Evolutionary conservation across 1,284 basidiomycete species (phyloP).

Genomic region (Megacollybia platyphylla): DNA sequence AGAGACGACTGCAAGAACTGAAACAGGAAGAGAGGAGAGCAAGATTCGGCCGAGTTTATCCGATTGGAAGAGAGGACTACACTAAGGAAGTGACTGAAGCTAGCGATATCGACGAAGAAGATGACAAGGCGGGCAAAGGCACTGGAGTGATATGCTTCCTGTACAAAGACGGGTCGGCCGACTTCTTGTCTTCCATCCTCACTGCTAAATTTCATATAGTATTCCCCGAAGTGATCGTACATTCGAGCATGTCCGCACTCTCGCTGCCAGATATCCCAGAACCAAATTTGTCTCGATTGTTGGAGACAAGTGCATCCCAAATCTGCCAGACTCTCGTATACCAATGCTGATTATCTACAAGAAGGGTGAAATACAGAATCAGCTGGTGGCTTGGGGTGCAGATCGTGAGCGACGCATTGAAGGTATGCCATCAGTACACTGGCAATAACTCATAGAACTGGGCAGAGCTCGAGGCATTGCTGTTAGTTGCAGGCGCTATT

Average conservation of each 20-base stretch:
- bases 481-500: conserved; percentile 50
- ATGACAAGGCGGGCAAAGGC: conserved; percentile 51
- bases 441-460: conserved; percentile 2
- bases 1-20: conserved; percentile 60
- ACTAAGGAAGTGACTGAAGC: conserved; percentile 92
- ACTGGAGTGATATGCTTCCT: conserved; percentile 84
- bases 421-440: conserved; percentile 41
- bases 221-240: conserved; percentile 72
- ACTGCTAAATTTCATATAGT: conserved; percentile 23
- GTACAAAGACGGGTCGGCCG: conserved; percentile 73
- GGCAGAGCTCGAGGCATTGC: conserved; percentile 58
- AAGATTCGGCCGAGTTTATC: conserved; percentile 79
- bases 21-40: conserved; percentile 47
- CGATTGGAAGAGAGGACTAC: conserved; percentile 89
- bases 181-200: background rate
- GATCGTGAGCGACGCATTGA: conserved; percentile 68
- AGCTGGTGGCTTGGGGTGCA: conserved; percentile 76
- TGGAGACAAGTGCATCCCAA: conserved; percentile 90
- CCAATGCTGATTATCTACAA: conserved; percentile 92
- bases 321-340: conserved; percentile 85
- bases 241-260: conserved; percentile 54
- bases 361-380: conserved; percentile 80
- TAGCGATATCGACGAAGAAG: conserved; percentile 61
- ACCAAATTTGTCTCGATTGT: conserved; percentile 96
- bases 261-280: conserved; percentile 76